phyloP scores from a whole-genome alignment of 2,329 filamentous ascomycete genomes.

The Ustulina deusta region DNA sequence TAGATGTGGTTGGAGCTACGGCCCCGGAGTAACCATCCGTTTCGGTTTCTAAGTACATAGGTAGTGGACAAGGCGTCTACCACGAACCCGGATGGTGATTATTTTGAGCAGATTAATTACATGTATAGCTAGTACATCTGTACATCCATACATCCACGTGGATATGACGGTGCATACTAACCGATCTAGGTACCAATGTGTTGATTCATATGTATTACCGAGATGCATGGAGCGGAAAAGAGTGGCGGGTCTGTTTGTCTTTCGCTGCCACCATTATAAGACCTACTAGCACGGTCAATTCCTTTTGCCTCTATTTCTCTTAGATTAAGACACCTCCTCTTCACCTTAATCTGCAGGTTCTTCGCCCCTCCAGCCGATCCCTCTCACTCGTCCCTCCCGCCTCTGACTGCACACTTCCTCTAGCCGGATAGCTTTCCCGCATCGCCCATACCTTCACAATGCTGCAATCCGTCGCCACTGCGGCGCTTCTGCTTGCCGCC shows the following conservation, averaged over 20 bases:
- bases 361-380: background rate
- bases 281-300: slow-evolving; percentile 12
- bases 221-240: background rate
- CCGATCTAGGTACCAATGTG: too few relatives aligned
- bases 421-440: background rate
- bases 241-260: slow-evolving; percentile 19
- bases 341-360: background rate
- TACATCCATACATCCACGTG: background rate
- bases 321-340: slow-evolving; percentile 29
- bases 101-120: slow-evolving; percentile 19
- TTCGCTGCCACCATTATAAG: slow-evolving; percentile 16
- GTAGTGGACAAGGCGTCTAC: too few relatives aligned
- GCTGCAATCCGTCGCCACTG: slow-evolving; percentile 52
- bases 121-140: too few relatives aligned
- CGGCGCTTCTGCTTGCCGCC: slow-evolving; percentile 54
- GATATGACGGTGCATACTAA: background rate
- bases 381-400: background rate
- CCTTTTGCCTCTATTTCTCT: background rate
- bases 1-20: background rate
- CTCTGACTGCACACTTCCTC: background rate
- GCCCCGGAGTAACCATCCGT: too few relatives aligned
- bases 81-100: slow-evolving; percentile 5
- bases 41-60: too few relatives aligned
- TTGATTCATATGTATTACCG: too few relatives aligned
- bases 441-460: slow-evolving; percentile 53